Conservation (phyloP, 2,329 filamentous ascomycete genomes). For the Phaeoacremonium minimum region DNA sequence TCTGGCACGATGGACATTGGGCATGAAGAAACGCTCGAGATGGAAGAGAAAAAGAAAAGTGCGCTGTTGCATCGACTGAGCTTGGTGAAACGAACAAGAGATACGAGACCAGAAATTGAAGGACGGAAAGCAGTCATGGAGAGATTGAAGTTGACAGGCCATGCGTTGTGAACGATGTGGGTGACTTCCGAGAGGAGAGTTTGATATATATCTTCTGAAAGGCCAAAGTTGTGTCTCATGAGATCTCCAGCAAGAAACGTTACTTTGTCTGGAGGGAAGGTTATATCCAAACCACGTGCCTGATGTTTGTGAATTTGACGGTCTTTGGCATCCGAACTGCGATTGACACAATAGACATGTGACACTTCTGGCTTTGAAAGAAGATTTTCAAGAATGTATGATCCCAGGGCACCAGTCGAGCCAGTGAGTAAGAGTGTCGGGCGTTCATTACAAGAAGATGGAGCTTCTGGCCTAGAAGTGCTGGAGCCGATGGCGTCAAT, state of each 20-base stretch:
- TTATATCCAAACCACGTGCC: slow-evolving; percentile 11
- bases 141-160: slow-evolving; percentile 49
- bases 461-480: too few relatives aligned
- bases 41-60: too few relatives aligned
- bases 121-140: slow-evolving; percentile 37
- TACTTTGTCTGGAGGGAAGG: slow-evolving; percentile 22
- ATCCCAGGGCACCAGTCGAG: slow-evolving; percentile 36
- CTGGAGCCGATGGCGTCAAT: slow-evolving; percentile 12
- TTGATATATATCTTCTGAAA: slow-evolving; percentile 21
- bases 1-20: too few relatives aligned
- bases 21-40: too few relatives aligned
- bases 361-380: slow-evolving; percentile 26
- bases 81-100: too few relatives aligned
- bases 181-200: slow-evolving; percentile 25
- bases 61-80: too few relatives aligned
- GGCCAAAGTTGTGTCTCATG: slow-evolving; percentile 29
- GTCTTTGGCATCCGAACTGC: slow-evolving; percentile 14
- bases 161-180: slow-evolving; percentile 39
- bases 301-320: slow-evolving; percentile 15
- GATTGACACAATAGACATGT: slow-evolving; percentile 30
- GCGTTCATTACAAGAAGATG: too few relatives aligned
- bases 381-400: slow-evolving; percentile 30
- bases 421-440: too few relatives aligned
- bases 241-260: slow-evolving; percentile 30
- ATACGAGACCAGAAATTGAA: slow-evolving; percentile 37